Evolutionary conservation across 345 rosid species (phyloP), one percentile per base, ranked within the genome.

Genomic region (Passiflora organensis): DNA sequence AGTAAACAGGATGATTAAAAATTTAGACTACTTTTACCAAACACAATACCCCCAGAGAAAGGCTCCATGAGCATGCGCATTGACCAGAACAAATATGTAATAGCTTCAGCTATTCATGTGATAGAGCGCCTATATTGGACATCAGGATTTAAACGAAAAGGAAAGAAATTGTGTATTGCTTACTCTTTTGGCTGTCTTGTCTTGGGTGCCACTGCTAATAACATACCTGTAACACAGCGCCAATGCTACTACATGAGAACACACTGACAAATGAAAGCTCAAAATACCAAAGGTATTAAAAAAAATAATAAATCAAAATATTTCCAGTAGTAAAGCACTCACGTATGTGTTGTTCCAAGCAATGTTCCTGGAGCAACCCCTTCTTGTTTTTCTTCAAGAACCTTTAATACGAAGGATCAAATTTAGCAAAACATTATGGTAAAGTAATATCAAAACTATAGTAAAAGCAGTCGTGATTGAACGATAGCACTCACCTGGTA

Each of bases 301-400:
- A 13, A 13, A 37, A 42, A 13, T 6, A 50, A 28, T 43, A 13
- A 2, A 43, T 6, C n/a, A 17, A 44, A 25, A 53, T 20, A 19
- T 10, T 28, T 13, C 15, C 17, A 48, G 59, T 51, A 23, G 12
- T 9, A 32, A 43, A 52, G 22, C 20, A 18, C 80, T 20, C 82
- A 93, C 78, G 97, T 93, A 73, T 86, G 95, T 13, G 89, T 57
- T 59, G 99, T 89, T 67, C 96, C 99, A 74, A 93, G 84, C 51
- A 93, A 61, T 44, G 94, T 81, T 61, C 99, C 99, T 47, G 94
- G 80, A 58, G 87, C 88, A 78, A 85, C 72, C 62, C 57, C 78
- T 77, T 85, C 96, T 70, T 76, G 84, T 64, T 89, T 87, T 65
- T 87, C 96, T 71, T 89, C 96, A 38, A 93, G 89, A 44, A 89